Base-by-base conservation (phyloP, 129 eudicot species). In the Deinandra increscens region DNA sequence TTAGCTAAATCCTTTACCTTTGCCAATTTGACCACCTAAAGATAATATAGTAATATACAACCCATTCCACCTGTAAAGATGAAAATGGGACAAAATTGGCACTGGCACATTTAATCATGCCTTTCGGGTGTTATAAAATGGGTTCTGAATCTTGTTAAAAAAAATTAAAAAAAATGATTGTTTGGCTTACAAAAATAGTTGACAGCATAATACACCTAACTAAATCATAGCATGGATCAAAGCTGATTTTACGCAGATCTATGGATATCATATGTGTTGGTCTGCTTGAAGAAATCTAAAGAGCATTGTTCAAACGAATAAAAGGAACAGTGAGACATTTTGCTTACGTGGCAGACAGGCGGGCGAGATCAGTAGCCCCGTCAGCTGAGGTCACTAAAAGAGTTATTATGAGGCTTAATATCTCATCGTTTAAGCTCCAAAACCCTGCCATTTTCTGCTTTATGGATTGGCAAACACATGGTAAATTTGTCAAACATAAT, bases 281-380 rank as follows among this genome's bases (percentile, higher is more conserved):
- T 59, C 34, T 38, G 17, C 45, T 63, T 39, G 33, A 7, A 64
- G 33, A 64, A 43, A 42, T 0, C 31, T 26, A 26, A 26, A 26
- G 31, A 26, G 31, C 31, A 26, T 26, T 26, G 31, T 26, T 26
- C 31, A 26, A 26, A 26, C 1, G 31, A 26, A 26, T 26, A 26
- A 26, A 26, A 26, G 31, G 44, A 72, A 60, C 14, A 44, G 68
- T 33, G 8, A 9, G 34, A 13, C 11, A 9, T 48, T 50, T 19
- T 60, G 50, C 76, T 72, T 72, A 60, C 69, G 61, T 59, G 48
- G 68, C 17, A 6, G 61, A 46, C 9, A 60, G 5, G 15, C 61
- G 20, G 11, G 58, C 76, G 23, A 72, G 59, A 22, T 60, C 49
- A 12, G 15, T 37, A 60, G 69, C 76, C 43, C 76, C 76, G 5